phyloP scores from a whole-genome alignment of 2,329 filamentous ascomycete genomes.

The Aspergillus candidus region DNA sequence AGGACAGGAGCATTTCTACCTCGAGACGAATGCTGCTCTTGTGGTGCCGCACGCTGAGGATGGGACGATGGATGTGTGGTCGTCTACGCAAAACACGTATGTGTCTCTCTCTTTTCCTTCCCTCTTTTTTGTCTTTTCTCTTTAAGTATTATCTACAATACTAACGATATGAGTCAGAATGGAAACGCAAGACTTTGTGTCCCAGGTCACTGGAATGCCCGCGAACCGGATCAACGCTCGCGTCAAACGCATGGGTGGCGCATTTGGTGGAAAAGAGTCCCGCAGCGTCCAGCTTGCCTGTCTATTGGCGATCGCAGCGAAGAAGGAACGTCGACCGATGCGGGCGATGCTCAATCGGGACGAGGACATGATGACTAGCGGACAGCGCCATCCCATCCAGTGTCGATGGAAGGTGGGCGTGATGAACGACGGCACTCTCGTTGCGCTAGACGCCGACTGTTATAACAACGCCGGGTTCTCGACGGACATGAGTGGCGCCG shows the following conservation, averaged over 20 bases:
- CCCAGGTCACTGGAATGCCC: constrained; percentile 67
- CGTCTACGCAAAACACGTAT: constrained; percentile 78
- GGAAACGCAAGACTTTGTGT: constrained; percentile 65
- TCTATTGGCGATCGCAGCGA: constrained; percentile 70
- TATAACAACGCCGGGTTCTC: constrained; percentile 20
- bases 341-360: constrained; percentile 84
- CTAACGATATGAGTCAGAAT: constrained; percentile 15
- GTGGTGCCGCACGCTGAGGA: constrained; percentile 78
- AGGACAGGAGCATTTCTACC: constrained; percentile 83
- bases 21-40: constrained; percentile 77
- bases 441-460: constrained; percentile 11
- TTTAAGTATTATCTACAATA: constrained; percentile 11
- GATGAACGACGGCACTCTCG: constrained; percentile 11
- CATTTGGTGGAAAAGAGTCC: constrained; percentile 83
- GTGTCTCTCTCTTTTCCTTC: constrained; percentile 14
- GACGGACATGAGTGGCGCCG: constrained; percentile 17
- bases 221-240: constrained; percentile 75
- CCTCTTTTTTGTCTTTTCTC: no score
- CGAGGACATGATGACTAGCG: constrained; percentile 78
- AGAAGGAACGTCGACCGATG: constrained; percentile 69
- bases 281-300: constrained; percentile 69
- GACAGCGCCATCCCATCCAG: constrained; percentile 79
- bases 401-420: constrained; percentile 56
- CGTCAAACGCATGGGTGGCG: constrained; percentile 78
- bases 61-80: constrained; percentile 81